Evolutionary conservation across 169 alveolate genomes (phyloP).

Genomic region (Plasmodium gonderi): DNA sequence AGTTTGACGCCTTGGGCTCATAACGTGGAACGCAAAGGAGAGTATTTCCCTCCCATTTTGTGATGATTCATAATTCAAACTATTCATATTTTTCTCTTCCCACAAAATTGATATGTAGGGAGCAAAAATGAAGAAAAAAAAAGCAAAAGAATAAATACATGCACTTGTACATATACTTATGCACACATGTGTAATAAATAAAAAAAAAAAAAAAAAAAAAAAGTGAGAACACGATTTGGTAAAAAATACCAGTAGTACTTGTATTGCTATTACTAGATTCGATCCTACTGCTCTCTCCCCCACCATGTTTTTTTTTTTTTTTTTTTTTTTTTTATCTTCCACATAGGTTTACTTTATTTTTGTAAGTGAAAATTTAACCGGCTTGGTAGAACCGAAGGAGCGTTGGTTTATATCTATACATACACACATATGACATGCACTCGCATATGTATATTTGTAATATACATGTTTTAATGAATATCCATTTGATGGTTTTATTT

Average conservation of each 20-base stretch:
- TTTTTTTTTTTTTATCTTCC: background rate
- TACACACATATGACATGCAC: background rate
- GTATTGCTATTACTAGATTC: background rate
- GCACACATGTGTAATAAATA: too few relatives aligned
- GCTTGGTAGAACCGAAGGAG: background rate
- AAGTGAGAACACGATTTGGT: background rate
- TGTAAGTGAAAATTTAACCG: background rate
- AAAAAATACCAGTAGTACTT: background rate
- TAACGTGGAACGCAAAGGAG: too few relatives aligned
- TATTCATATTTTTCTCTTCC: too few relatives aligned
- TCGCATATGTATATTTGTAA: background rate
- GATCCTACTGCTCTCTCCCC: background rate
- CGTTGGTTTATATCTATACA: conserved; percentile 3
- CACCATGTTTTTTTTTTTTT: background rate
- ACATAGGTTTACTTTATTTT: background rate
- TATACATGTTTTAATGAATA: background rate
- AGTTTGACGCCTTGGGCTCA: too few relatives aligned
- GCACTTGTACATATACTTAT: background rate
- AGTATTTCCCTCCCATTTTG: too few relatives aligned
- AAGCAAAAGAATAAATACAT: background rate
- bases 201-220: background rate
- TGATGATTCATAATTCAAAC: too few relatives aligned
- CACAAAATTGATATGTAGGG: too few relatives aligned
- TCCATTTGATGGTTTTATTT: too few relatives aligned
- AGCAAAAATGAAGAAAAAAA: background rate